Conservation (phyloP, 768 basidiomycete genomes). For the Podaxis sp. region DNA sequence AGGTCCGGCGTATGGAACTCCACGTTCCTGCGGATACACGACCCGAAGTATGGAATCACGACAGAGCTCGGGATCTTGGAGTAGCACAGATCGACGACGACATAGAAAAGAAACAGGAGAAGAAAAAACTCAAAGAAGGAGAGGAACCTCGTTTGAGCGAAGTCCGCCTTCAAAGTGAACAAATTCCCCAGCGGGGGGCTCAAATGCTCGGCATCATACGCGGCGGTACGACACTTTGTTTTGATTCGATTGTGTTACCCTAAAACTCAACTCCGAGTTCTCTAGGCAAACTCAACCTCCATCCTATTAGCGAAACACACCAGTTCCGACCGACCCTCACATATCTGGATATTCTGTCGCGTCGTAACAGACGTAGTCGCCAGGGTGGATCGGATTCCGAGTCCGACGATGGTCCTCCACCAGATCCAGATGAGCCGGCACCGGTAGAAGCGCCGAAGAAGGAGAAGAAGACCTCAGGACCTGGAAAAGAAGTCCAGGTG, state of each 20-base stretch:
- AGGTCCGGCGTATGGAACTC: constrained; percentile 64
- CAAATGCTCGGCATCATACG: constrained; percentile 80
- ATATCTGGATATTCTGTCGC: constrained; percentile 73
- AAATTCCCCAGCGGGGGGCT: constrained; percentile 58
- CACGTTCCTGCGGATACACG: constrained; percentile 83
- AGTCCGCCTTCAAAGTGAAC: constrained; percentile 72
- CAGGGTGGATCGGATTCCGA: constrained; percentile 64
- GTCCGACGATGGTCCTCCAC: constrained; percentile 76
- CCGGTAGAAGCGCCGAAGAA: constrained; percentile 49
- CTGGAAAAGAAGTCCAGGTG: constrained; percentile 76
- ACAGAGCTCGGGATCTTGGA: constrained; percentile 66
- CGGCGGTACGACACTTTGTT: constrained; percentile 47
- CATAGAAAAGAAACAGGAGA: constrained; percentile 72
- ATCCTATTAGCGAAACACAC: constrained; percentile 76
- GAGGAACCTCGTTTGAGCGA: constrained; percentile 67
- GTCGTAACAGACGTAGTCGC: constrained; percentile 54
- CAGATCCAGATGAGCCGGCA: constrained; percentile 71
- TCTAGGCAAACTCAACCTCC: constrained; percentile 70
- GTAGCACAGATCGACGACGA: constrained; percentile 71
- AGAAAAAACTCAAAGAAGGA: constrained; percentile 42
- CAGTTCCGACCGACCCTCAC: constrained; percentile 83
- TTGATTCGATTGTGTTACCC: background rate
- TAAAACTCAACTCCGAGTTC: background rate
- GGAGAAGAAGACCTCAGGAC: constrained; percentile 58
- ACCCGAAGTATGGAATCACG: constrained; percentile 78